Conservation (phyloP, 495 filamentous ascomycete species). For the Xylaria intraflava region DNA sequence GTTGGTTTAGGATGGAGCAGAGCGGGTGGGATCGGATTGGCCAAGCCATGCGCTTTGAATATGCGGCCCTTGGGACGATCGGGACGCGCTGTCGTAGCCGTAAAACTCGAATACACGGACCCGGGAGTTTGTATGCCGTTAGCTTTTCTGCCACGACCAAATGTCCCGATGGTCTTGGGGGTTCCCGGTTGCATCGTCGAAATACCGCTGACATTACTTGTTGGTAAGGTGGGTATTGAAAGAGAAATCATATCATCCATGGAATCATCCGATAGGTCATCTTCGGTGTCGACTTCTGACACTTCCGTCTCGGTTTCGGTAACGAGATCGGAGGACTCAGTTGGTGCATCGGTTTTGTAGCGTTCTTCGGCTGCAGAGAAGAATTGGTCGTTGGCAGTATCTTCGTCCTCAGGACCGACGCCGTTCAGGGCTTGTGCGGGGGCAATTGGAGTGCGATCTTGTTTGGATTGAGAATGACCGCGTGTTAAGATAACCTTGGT, state of each 20-base stretch:
- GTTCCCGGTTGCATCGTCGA: slow-evolving; percentile 67
- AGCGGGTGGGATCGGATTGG: slow-evolving; percentile 64
- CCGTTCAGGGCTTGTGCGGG: slow-evolving; percentile 46
- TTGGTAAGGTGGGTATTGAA: slow-evolving; percentile 65
- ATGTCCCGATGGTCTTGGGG: slow-evolving; percentile 51
- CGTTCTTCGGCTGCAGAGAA: slow-evolving; percentile 80
- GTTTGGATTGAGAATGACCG: slow-evolving; percentile 45
- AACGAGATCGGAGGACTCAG: slow-evolving; percentile 36
- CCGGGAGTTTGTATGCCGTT: slow-evolving; percentile 71
- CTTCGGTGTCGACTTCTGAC: slow-evolving; percentile 54
- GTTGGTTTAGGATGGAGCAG: slow-evolving; percentile 76
- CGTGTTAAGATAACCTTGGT: slow-evolving; percentile 64
- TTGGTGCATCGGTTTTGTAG: slow-evolving; percentile 33
- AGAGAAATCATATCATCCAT: slow-evolving; percentile 80
- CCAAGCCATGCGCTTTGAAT: slow-evolving; percentile 75
- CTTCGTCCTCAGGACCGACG: slow-evolving; percentile 63
- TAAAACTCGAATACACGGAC: slow-evolving; percentile 79
- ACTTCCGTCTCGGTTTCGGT: slow-evolving; percentile 55
- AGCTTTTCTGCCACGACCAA: slow-evolving; percentile 43
- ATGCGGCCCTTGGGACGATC: slow-evolving; percentile 50
- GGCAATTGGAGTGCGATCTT: slow-evolving; percentile 23
- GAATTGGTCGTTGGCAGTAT: slow-evolving; percentile 81
- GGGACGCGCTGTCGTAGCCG: slow-evolving; percentile 66
- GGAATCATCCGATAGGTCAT: slow-evolving; percentile 67
- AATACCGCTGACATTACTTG: slow-evolving; percentile 58